A percentile compares a stretch with the other conserved stretches of the same genome.
Conservation (phyloP, 805 yeast species). For the Soucietia sequanensis region DNA sequence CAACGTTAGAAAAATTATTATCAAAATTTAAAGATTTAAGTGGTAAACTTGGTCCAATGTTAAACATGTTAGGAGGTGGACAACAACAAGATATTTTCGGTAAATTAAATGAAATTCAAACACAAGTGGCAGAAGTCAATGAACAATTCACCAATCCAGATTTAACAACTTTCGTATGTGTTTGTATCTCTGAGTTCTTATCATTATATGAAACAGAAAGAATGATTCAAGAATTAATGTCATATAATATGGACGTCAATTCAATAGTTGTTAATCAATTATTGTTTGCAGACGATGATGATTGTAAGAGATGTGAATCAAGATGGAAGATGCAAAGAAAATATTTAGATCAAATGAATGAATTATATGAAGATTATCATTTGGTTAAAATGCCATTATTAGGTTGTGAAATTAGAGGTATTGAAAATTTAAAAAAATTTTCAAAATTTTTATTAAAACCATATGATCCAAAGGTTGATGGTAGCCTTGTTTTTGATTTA, state of each 20-base stretch:
- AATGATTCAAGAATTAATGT: conserved; percentile 92
- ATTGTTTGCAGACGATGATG: conserved; percentile 77
- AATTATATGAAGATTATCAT: conserved; percentile 95
- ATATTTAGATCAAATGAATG: conserved; percentile 92
- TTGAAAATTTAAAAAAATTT: conserved; percentile 78
- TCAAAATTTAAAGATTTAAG: conserved; percentile 85
- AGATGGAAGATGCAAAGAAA: conserved; percentile 96
- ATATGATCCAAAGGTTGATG: conserved; percentile 66
- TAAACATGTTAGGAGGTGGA: conserved; percentile 69
- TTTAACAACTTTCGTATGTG: conserved; percentile 92
- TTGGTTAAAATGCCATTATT: conserved; percentile 92
- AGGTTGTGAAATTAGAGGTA: conserved; percentile 93
- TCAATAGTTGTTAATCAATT: conserved; percentile 95
- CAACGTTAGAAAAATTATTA: conserved; percentile 83
- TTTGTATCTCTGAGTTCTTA: conserved; percentile 94
- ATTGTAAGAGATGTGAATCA: conserved; percentile 87
- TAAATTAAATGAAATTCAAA: conserved; percentile 78
- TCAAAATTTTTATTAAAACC: conserved; percentile 78
- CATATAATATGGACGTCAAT: conserved; percentile 94
- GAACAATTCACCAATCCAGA: conserved; percentile 96
- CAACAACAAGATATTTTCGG: conserved; percentile 68
- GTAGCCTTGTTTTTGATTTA: conserved; percentile 50
- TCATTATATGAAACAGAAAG: conserved; percentile 97
- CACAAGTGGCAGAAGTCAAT: conserved; percentile 81
- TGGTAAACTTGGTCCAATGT: conserved; percentile 86